Base-by-base conservation (phyloP, 768 basidiomycete species). In the Coprinellus micaceus region DNA sequence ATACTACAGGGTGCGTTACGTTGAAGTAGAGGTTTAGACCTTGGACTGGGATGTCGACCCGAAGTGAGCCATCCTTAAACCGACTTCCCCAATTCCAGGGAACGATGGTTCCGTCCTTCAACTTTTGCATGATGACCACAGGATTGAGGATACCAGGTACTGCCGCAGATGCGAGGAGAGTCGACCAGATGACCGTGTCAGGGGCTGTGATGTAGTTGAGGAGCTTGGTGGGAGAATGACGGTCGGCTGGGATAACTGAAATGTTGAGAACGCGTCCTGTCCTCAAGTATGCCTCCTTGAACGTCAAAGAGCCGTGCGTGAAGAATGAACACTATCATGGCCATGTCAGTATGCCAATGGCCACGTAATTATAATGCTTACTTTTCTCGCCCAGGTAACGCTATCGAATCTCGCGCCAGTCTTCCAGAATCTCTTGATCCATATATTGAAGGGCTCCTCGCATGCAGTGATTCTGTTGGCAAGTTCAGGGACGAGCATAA, bases 381-480 rank as follows among this genome's bases (percentile, higher is more conserved):
- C 94, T 82, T 97, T 97, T 61, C 81, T 76, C 29, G 95, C 96
- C 96, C 96, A 98, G 48, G 77, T 57, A 30, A 95, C 77, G 30
- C 91, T 88, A 60, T 97, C 94, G 68, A 98, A 99, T 56, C 96
- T 79, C n/a, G 97, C 96, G 10, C 97, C 97, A 0, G 94, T 98
- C 63, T 74, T 79, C 81, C 83, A 83, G 43, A 92, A 84, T 24
- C 96, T 80, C 62, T 74, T 80, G 29, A 82, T 66, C 89, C 89
- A 90, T 17, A 88, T 73, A 9, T 70, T 70, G 53, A 89, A 78
- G 0, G 88, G 75, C 50, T 98, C 95, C 58, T 89, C 87, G 63
- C 86, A 89, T 26, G 90, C 90, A 0, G 86, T 86, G 10, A 98
- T 84, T 57, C 81, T 87, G 59, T 89, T 81, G 0, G 95, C 95